These are phyloP conservation scores for Myriosclerotinia scirpicola DNA, from an alignment of 2,329 filamentous ascomycete species.

Conservation along the genomic window DNA sequence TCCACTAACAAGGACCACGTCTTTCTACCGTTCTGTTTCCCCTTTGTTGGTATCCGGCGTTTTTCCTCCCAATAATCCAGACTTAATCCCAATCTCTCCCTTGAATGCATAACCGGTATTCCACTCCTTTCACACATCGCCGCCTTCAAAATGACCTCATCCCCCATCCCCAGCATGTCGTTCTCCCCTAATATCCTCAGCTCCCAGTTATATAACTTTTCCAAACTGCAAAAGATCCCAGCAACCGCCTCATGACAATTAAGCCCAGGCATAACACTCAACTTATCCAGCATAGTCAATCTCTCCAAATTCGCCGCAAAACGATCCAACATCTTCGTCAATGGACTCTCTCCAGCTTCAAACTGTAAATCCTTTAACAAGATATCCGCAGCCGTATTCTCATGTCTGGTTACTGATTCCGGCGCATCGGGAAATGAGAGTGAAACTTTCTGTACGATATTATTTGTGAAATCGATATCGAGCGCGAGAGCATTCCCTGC, in stretches of 20 bases:
- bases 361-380: constrained; percentile 65
- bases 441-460: constrained; percentile 61
- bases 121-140: constrained; percentile 68
- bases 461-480: constrained; percentile 61
- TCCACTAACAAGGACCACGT: constrained; percentile 69
- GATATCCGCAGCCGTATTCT: constrained; percentile 62
- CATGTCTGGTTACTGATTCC: constrained; percentile 58
- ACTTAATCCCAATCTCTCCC: constrained; percentile 65
- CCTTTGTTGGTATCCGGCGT: constrained; percentile 48
- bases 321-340: constrained; percentile 68
- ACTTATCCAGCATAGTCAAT: constrained; percentile 67
- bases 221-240: constrained; percentile 69
- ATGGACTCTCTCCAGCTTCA: constrained; percentile 56
- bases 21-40: constrained; percentile 40
- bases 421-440: constrained; percentile 62
- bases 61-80: constrained; percentile 76
- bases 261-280: constrained; percentile 66
- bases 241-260: constrained; percentile 77
- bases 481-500: constrained; percentile 61
- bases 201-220: constrained; percentile 71
- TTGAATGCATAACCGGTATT: constrained; percentile 67
- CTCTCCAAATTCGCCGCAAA: constrained; percentile 73
- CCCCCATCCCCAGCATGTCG: constrained; percentile 47
- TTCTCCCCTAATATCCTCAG: constrained; percentile 55
- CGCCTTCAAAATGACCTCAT: constrained; percentile 41